Evolutionary conservation across 306 rosid genomes (phyloP).

Genomic region (Biancaea sappan): DNA sequence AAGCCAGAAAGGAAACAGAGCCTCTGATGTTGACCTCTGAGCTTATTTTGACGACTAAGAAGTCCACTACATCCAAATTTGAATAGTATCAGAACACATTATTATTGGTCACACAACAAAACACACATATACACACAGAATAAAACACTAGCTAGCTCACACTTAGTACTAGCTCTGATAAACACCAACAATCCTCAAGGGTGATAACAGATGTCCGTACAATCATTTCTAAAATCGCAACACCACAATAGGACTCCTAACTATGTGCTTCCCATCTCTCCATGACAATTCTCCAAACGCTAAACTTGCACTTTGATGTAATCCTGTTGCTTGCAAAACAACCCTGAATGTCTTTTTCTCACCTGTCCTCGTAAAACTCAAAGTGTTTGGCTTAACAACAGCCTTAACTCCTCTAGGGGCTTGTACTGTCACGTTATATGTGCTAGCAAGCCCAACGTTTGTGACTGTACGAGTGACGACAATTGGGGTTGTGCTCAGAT

Average conservation of each 20-base stretch:
- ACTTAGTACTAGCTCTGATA: no score
- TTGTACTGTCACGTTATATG: background rate
- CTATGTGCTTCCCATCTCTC: constrained; percentile 23
- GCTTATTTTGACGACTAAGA: no score
- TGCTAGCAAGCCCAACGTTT: background rate
- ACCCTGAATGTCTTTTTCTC: background rate
- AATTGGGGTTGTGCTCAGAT: background rate
- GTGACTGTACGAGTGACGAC: background rate
- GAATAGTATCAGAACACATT: no score
- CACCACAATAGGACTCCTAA: constrained; percentile 24
- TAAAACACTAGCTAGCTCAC: no score
- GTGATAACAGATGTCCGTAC: background rate
- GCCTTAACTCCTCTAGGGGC: background rate
- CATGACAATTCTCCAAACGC: constrained; percentile 20
- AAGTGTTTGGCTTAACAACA: background rate
- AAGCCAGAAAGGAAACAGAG: no score
- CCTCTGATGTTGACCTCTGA: no score
- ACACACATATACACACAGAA: no score
- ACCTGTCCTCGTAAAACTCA: background rate
- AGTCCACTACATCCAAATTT: no score
- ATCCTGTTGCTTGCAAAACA: background rate
- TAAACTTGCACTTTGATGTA: background rate
- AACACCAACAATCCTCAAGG: no score
- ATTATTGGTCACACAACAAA: no score
- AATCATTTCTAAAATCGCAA: background rate